These are phyloP conservation scores for Salvia sclarea DNA, from an alignment of 305 asterid species.

Conservation along the genomic window DNA sequence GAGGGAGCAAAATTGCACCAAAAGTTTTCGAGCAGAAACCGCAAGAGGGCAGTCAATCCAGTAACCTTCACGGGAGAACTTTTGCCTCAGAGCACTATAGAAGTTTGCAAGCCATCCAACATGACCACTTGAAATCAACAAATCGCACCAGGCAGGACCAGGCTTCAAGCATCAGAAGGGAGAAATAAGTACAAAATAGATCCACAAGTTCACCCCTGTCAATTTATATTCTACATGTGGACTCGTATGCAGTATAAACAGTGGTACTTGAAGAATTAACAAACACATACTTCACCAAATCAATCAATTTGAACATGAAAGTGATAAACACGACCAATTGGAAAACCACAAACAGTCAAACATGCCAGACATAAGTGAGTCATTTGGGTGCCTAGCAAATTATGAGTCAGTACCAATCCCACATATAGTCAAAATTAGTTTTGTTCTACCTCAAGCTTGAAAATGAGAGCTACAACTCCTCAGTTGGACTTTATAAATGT, in stretches of 20 bases:
- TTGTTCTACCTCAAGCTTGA: slow-evolving; percentile 22
- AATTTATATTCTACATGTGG: slow-evolving; percentile 5
- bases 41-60: slow-evolving; percentile 99
- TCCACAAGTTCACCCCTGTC: not conserved
- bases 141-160: slow-evolving; percentile 83
- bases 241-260: slow-evolving; percentile 16
- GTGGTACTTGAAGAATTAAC: not conserved
- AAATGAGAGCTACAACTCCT: slow-evolving; percentile 9
- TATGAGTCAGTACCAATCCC: slow-evolving; percentile 15
- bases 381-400: slow-evolving; percentile 6
- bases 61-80: slow-evolving; percentile 75
- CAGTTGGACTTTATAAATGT: not conserved
- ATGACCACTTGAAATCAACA: slow-evolving; percentile 83
- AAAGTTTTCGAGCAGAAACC: slow-evolving; percentile 80
- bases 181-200: slow-evolving; percentile 30
- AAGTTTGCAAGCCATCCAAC: slow-evolving; percentile 87
- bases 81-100: slow-evolving; percentile 78
- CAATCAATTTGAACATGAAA: slow-evolving; percentile 23
- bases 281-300: slow-evolving; percentile 6
- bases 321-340: slow-evolving; percentile 8
- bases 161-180: slow-evolving; percentile 61
- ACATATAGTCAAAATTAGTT: slow-evolving; percentile 1
- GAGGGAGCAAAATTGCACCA: slow-evolving; percentile 80
- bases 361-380: not conserved
- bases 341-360: slow-evolving; percentile 7